Percentiles rank a stretch among this genome's conserved stretches.
Evolutionary conservation across 768 basidiomycete species (phyloP).

Genomic region (Termitomyces sp.): DNA sequence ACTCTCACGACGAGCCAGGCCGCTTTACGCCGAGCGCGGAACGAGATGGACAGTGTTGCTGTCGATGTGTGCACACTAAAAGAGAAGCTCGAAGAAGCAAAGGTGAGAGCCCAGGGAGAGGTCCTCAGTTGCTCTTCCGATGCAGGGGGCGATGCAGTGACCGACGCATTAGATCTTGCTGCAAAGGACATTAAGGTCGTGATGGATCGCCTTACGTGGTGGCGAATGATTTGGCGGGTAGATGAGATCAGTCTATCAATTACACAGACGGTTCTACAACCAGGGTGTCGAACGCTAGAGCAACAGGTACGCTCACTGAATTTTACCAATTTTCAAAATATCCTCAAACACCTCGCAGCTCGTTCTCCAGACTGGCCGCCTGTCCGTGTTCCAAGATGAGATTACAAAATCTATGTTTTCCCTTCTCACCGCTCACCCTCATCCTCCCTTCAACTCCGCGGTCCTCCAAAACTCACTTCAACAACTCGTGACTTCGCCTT

Average conservation of each 20-base stretch:
- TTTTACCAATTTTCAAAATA: background rate
- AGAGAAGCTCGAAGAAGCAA: slow-evolving; percentile 35
- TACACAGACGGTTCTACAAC: slow-evolving; percentile 29
- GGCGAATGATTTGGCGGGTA: slow-evolving; percentile 40
- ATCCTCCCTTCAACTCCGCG: slow-evolving; percentile 43
- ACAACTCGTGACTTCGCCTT: slow-evolving; percentile 47
- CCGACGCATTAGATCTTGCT: slow-evolving; percentile 33
- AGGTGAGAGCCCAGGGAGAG: slow-evolving; percentile 29
- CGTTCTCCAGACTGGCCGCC: slow-evolving; percentile 58
- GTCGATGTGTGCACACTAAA: slow-evolving; percentile 33
- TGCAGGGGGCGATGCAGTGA: slow-evolving; percentile 26
- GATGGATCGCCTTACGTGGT: slow-evolving; percentile 43
- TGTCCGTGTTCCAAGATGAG: slow-evolving; percentile 43
- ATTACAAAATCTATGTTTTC: slow-evolving; percentile 37
- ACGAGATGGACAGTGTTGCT: slow-evolving; percentile 32
- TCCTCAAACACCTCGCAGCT: slow-evolving; percentile 37
- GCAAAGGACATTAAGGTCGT: slow-evolving; percentile 33
- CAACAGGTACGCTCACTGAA: slow-evolving; percentile 35
- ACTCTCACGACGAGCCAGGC: slow-evolving; percentile 34
- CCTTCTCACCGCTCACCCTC: slow-evolving; percentile 35
- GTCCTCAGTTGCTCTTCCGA: slow-evolving; percentile 29
- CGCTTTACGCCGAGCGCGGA: slow-evolving; percentile 25
- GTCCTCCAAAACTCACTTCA: slow-evolving; percentile 57
- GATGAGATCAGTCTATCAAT: slow-evolving; percentile 44
- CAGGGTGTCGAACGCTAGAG: slow-evolving; percentile 48